Evolutionary conservation across 1,139 yeast genomes (phyloP).

Genomic region (Candida sp.): DNA sequence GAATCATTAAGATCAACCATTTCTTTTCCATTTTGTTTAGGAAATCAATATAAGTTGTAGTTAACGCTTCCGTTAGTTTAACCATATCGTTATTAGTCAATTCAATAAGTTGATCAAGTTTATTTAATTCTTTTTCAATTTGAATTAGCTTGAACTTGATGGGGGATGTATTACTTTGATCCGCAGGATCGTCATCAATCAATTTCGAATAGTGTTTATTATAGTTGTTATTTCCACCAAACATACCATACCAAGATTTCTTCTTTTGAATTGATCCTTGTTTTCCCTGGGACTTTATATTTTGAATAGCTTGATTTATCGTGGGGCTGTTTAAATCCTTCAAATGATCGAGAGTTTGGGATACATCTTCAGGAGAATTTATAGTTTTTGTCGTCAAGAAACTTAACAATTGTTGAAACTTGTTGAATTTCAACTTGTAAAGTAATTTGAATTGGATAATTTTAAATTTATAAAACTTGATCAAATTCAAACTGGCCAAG

Average conservation of each 20-base stretch:
- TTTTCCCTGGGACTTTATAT: constrained; percentile 18
- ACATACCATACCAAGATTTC: constrained; percentile 45
- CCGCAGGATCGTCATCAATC: constrained; percentile 5
- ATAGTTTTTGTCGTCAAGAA: constrained; percentile 9
- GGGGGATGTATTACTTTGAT: constrained; percentile 10
- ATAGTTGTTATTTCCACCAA: constrained; percentile 35
- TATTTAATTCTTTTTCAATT: constrained; percentile 39
- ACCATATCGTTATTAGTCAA: constrained; percentile 35
- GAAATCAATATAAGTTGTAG: constrained; percentile 29
- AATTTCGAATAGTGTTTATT: constrained; percentile 10
- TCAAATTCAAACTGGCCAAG: constrained; percentile 32
- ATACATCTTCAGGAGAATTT: constrained; percentile 6
- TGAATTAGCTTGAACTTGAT: constrained; percentile 27
- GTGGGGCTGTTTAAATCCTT: constrained; percentile 41
- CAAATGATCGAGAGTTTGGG: constrained; percentile 20
- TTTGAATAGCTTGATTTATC: constrained; percentile 33
- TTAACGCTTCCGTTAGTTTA: constrained; percentile 29
- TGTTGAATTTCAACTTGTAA: constrained; percentile 38
- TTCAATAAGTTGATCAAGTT: constrained; percentile 40
- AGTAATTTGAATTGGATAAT: constrained; percentile 40
- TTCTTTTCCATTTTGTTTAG: constrained; percentile 32
- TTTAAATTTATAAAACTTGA: constrained; percentile 45
- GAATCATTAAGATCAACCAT: constrained; percentile 39
- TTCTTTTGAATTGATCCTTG: constrained; percentile 16
- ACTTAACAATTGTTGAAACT: constrained; percentile 36